Conservation (phyloP, 768 basidiomycete genomes). For the Cubamyces lactineus region DNA sequence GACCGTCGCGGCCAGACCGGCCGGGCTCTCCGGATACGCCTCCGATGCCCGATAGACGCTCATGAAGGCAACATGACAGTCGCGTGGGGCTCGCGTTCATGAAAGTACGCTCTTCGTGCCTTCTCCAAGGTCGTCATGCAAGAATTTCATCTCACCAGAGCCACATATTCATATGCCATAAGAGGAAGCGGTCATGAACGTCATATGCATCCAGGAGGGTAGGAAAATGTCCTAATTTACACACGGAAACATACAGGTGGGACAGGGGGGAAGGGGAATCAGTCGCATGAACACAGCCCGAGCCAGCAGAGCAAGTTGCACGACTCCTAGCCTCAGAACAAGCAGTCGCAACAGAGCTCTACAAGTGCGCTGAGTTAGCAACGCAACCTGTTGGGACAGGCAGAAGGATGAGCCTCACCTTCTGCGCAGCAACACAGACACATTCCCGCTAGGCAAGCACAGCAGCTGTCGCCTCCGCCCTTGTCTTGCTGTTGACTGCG, state of each 20-base stretch:
- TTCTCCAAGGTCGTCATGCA: not conserved
- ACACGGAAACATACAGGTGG: slow-evolving; percentile 14
- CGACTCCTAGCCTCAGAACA: slow-evolving; percentile 47
- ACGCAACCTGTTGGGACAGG: not conserved
- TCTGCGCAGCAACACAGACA: slow-evolving; percentile 76
- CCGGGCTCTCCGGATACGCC: not conserved
- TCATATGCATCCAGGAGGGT: slow-evolving; percentile 2
- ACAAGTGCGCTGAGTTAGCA: slow-evolving; percentile 14
- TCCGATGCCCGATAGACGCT: not conserved
- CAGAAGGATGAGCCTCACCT: slow-evolving; percentile 44
- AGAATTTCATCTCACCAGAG: not conserved
- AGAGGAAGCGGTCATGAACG: not conserved
- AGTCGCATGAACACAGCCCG: slow-evolving; percentile 8
- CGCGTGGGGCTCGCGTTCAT: not conserved
- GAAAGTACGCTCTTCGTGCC: not conserved
- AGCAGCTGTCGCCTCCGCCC: slow-evolving; percentile 50
- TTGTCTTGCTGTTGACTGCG: slow-evolving; percentile 57
- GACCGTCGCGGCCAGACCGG: slow-evolving; percentile 6
- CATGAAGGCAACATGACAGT: not conserved
- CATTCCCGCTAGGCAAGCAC: slow-evolving; percentile 67
- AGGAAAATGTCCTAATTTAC: slow-evolving; percentile 21
- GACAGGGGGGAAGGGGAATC: slow-evolving; percentile 7
- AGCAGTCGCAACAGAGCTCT: slow-evolving; percentile 75
- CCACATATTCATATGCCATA: not conserved
- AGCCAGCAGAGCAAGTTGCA: slow-evolving; percentile 17